Conservation (phyloP, 805 yeast species). For the Wickerhamiella siamensis region DNA sequence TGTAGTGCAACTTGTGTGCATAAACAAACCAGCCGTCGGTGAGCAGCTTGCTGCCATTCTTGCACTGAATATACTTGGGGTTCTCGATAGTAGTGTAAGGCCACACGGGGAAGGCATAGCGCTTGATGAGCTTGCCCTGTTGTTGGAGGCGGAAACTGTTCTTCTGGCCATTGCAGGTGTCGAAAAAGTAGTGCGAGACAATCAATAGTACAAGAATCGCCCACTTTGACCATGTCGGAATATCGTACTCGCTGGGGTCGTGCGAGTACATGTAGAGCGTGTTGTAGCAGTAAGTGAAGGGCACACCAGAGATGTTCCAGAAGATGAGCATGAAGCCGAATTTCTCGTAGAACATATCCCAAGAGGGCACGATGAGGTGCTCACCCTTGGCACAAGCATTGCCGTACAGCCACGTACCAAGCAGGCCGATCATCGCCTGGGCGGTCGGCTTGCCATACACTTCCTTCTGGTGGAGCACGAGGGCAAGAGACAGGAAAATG, state of each 20-base stretch:
- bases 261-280: slow-evolving; percentile 73
- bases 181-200: slow-evolving; percentile 79
- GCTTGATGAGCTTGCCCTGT: slow-evolving; percentile 60
- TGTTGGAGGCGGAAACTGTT: slow-evolving; percentile 64
- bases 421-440: slow-evolving; percentile 55
- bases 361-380: slow-evolving; percentile 90
- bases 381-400: slow-evolving; percentile 97
- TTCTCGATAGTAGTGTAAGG: slow-evolving; percentile 71
- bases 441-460: slow-evolving; percentile 64
- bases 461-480: slow-evolving; percentile 68
- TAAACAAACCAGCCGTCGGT: slow-evolving; percentile 91
- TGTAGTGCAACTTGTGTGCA: slow-evolving; percentile 90
- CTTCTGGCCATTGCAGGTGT: slow-evolving; percentile 90
- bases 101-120: slow-evolving; percentile 88
- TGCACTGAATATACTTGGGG: slow-evolving; percentile 75
- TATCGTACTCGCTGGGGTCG: slow-evolving; percentile 66
- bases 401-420: slow-evolving; percentile 89
- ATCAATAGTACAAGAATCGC: slow-evolving; percentile 43
- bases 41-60: slow-evolving; percentile 68
- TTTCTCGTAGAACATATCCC: slow-evolving; percentile 99
- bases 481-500: slow-evolving; percentile 59
- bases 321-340: slow-evolving; percentile 98
- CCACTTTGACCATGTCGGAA: slow-evolving; percentile 50
- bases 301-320: slow-evolving; percentile 99
- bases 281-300: slow-evolving; percentile 93